phyloP scores from a whole-genome alignment of 108 stramenopile genomes.

The Poteriospumella lacustris region DNA sequence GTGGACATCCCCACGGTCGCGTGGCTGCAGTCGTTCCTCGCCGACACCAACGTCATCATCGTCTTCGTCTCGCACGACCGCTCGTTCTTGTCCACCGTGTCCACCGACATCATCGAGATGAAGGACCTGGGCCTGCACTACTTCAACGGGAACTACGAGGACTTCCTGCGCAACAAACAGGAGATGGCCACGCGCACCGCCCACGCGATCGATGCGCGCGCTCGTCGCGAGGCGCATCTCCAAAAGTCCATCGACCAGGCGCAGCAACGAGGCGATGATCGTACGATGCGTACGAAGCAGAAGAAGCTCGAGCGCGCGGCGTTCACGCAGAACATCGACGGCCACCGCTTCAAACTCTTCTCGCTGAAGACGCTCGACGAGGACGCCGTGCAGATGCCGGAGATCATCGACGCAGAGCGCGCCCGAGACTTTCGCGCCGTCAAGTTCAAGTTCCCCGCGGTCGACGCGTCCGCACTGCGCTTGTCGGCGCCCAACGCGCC shows the following conservation, averaged over 20 bases:
- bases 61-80: conserved; percentile 21
- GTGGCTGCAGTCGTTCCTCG: conserved; percentile 9
- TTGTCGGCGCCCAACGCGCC: neutral
- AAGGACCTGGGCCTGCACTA: neutral
- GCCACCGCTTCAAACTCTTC: neutral
- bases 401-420: neutral
- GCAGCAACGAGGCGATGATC: neutral
- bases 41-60: neutral
- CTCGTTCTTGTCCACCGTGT: neutral
- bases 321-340: neutral
- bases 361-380: neutral
- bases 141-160: neutral
- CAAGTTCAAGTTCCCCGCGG: neutral
- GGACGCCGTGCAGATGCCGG: neutral
- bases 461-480: neutral
- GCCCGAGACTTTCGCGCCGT: neutral
- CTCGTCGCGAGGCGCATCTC: neutral
- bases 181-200: neutral
- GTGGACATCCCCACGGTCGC: conserved; percentile 1
- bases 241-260: neutral
- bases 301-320: conserved; percentile 5
- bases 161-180: neutral
- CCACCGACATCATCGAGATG: conserved; percentile 18
- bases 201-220: conserved; percentile 6
- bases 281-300: neutral